Conservation (phyloP, 1,139 yeast species). For the Spencermartinsiella ligniputridi region DNA sequence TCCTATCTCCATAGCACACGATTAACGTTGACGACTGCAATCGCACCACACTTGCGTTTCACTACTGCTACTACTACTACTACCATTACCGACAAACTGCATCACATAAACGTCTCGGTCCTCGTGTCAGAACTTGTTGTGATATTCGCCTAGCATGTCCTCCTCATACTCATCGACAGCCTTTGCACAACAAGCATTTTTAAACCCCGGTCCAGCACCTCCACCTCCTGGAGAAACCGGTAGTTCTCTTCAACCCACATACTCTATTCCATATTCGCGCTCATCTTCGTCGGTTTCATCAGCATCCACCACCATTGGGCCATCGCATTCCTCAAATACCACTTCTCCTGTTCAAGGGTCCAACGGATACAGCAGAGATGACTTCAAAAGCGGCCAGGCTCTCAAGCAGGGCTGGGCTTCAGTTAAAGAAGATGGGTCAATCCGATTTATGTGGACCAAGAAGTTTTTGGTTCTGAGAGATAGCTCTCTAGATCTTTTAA, state of each 20-base stretch:
- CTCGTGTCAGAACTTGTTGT: too few relatives aligned
- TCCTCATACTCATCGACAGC: conserved; percentile 29
- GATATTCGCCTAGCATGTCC: too few relatives aligned
- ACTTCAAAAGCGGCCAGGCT: conserved; percentile 5
- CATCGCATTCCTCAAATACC: not conserved
- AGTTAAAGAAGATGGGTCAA: conserved; percentile 79
- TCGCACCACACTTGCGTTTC: too few relatives aligned
- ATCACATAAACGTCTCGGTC: too few relatives aligned
- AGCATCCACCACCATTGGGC: not conserved
- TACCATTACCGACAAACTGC: too few relatives aligned
- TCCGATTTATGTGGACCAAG: conserved; percentile 86
- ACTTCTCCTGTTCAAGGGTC: conserved; percentile 3
- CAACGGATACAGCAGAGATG: not conserved
- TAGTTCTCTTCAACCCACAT: not conserved
- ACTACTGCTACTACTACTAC: too few relatives aligned
- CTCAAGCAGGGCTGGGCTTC: conserved; percentile 75
- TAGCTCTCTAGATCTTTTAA: conserved; percentile 68
- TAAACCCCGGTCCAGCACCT: conserved; percentile 41
- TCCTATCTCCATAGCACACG: too few relatives aligned
- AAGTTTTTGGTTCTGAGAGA: conserved; percentile 76
- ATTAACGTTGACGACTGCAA: too few relatives aligned
- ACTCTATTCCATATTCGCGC: conserved; percentile 13
- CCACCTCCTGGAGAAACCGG: conserved; percentile 30
- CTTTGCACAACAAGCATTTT: conserved; percentile 34
- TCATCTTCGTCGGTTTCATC: conserved; percentile 18